These are phyloP conservation scores for Grammothele lineata DNA, from an alignment of 768 basidiomycete species.

Conservation along the genomic window DNA sequence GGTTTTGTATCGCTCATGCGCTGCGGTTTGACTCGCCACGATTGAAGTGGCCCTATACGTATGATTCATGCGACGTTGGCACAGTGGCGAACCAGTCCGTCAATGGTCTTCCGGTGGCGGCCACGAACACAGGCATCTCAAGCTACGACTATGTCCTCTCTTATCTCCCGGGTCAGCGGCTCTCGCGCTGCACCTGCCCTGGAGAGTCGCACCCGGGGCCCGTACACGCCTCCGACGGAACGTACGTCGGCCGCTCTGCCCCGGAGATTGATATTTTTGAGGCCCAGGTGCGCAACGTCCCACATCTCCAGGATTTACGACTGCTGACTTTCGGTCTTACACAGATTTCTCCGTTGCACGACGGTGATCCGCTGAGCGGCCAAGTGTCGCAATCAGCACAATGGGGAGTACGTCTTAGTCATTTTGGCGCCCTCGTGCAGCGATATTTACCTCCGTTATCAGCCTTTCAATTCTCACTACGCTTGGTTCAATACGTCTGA, in stretches of 20 bases:
- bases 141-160: slow-evolving; percentile 40
- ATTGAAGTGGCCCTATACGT: slow-evolving; percentile 76
- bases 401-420: slow-evolving; percentile 44
- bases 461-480: slow-evolving; percentile 80
- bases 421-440: slow-evolving; percentile 5
- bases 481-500: slow-evolving; percentile 59
- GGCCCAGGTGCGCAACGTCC: slow-evolving; percentile 49
- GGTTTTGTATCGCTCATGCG: slow-evolving; percentile 4
- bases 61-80: slow-evolving; percentile 76
- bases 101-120: slow-evolving; percentile 61
- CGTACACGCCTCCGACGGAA: slow-evolving; percentile 55
- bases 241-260: slow-evolving; percentile 75
- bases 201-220: slow-evolving; percentile 86
- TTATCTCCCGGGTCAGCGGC: slow-evolving; percentile 77
- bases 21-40: neutral
- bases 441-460: neutral
- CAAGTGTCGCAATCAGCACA: slow-evolving; percentile 81
- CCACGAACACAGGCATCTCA: slow-evolving; percentile 54
- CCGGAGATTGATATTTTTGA: slow-evolving; percentile 93
- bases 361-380: no score
- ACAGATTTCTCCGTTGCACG: slow-evolving; percentile 14
- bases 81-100: slow-evolving; percentile 63
- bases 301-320: slow-evolving; percentile 23
- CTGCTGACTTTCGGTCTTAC: neutral
- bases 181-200: slow-evolving; percentile 83